phyloP scores from a whole-genome alignment of 495 filamentous ascomycete species.

The Aspergillus avenaceus region DNA sequence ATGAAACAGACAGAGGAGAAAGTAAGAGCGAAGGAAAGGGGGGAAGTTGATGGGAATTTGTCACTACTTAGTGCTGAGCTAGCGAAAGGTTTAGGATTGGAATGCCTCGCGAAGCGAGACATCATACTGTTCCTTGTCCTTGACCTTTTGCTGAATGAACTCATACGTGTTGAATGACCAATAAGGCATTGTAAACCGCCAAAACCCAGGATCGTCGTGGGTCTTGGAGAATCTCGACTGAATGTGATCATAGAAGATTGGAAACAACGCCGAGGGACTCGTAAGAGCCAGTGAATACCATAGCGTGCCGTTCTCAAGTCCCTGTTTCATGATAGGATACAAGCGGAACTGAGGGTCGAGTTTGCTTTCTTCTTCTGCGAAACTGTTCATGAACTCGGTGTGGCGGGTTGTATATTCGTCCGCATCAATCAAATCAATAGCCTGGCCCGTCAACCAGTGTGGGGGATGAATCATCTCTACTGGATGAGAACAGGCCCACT shows the following conservation, averaged over 20 bases:
- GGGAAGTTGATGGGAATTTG: no score
- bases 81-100: no score
- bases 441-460: constrained; percentile 21
- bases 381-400: background rate
- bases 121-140: no score
- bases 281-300: constrained; percentile 5
- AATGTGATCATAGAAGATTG: constrained; percentile 2
- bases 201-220: constrained; percentile 3
- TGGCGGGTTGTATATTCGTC: background rate
- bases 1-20: no score
- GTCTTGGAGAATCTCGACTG: constrained; percentile 2
- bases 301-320: constrained; percentile 3
- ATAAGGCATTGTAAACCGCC: constrained; percentile 8
- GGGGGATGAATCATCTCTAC: constrained; percentile 22
- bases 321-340: background rate
- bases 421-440: constrained; percentile 18
- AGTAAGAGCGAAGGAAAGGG: no score
- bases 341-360: background rate
- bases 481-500: constrained; percentile 31
- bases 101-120: no score
- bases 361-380: background rate
- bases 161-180: background rate
- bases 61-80: no score
- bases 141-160: no score
- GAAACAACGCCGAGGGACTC: constrained; percentile 3